Percentiles rank a stretch among this genome's conserved stretches.
phyloP scores from a whole-genome alignment of 805 yeast species.

The Komagataella pastoris region DNA sequence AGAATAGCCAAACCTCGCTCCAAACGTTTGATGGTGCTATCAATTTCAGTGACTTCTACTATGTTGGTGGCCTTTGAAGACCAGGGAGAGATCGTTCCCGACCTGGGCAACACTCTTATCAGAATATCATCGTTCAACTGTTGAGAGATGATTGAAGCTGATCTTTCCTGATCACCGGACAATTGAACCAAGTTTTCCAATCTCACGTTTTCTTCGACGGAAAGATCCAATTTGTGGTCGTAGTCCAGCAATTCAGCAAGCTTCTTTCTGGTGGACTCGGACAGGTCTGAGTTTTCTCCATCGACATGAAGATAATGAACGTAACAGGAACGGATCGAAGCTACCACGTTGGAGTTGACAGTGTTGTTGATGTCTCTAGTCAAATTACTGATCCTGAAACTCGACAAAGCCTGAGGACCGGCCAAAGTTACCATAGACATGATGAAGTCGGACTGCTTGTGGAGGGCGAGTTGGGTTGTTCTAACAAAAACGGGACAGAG shows the following conservation, averaged over 20 bases:
- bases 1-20: constrained; percentile 83
- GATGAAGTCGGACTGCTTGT: neutral
- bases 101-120: constrained; percentile 74
- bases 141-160: constrained; percentile 4
- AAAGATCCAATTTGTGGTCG: constrained; percentile 48
- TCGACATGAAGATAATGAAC: constrained; percentile 67
- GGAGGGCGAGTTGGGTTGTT: neutral
- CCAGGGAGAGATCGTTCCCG: constrained; percentile 98
- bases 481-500: neutral
- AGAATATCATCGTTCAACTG: constrained; percentile 30
- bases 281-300: constrained; percentile 12
- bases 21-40: constrained; percentile 57
- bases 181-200: constrained; percentile 12
- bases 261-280: constrained; percentile 28
- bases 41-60: constrained; percentile 76
- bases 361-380: constrained; percentile 59
- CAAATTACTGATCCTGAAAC: constrained; percentile 68
- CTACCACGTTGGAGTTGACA: constrained; percentile 54
- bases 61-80: constrained; percentile 97
- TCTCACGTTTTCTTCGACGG: constrained; percentile 20
- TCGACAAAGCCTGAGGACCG: constrained; percentile 86
- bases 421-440: constrained; percentile 39
- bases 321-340: constrained; percentile 58
- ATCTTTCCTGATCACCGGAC: constrained; percentile 11
- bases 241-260: constrained; percentile 58